Base-by-base conservation (phyloP, 2,329 filamentous ascomycete genomes). In the Phyllosticta capitalensis region DNA sequence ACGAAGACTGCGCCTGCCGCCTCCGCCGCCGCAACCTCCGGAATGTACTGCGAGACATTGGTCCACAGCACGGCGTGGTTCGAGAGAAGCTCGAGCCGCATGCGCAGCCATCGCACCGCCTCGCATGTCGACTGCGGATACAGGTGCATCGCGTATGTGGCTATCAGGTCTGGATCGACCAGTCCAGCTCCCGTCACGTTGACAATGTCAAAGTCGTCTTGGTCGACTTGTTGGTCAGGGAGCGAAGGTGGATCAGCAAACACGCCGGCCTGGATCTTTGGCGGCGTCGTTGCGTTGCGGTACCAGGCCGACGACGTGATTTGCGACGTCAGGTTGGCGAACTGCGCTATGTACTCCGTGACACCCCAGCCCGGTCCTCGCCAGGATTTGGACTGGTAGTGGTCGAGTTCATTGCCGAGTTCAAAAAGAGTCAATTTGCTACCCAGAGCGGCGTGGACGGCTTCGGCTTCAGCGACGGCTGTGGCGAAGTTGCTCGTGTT, bases 61-160 rank as follows among this genome's bases (percentile, higher is more conserved):
- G 57, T 59, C 59, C 62, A 62, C 19, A 64, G 59, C 2, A 56
- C 30, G 12, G 60, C 61, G 55, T 64, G 62, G 49, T 64, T 63
- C 9, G 62, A 61, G 30, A 64, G 55, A 24, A 64, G 59, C 48
- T 63, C 51, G 28, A 63, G 58, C n/a, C 60, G 61, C 58, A 61
- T 52, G 45, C 53, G 55, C 21, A 49, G 58, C 55, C 56, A 63
- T 26, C 61, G 55, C 56, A 19, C 54, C 20, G 59, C 61, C 45
- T 56, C 58, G 54, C 58, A 56, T 20, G 58, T 54, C 26, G 53
- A 56, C 51, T 60, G 58, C 24, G 58, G 58, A 30, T 60, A 60
- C 3, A 56, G 48, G 33, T 60, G 58, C 30, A 56, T 50, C 4
- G 58, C 49, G 33, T 56, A 60, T 3, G 54, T 24, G 30, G 14